Percentiles rank a stretch among this genome's conserved stretches.
Evolutionary conservation across 495 filamentous ascomycete genomes (phyloP).

Genomic region (Hyaloscypha hepaticicola): DNA sequence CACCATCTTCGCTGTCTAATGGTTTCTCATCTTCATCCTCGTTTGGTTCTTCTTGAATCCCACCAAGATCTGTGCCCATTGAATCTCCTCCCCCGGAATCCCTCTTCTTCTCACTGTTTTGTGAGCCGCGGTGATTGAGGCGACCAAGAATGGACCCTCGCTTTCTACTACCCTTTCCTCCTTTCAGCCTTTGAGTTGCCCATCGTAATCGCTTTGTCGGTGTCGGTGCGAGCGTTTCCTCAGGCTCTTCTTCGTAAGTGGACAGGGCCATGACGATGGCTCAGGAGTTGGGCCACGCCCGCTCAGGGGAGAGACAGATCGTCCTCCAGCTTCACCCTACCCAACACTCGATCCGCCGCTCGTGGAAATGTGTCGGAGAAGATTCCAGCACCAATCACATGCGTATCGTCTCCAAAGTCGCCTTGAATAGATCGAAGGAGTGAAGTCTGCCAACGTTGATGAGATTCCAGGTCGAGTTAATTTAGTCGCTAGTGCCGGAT

Average conservation of each 20-base stretch:
- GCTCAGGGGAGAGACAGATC: conserved; percentile 17
- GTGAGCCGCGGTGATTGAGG: conserved; percentile 58
- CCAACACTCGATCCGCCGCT: conserved; percentile 6
- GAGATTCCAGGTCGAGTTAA: background rate
- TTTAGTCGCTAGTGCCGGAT: conserved; percentile 13
- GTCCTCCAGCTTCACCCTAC: conserved; percentile 24
- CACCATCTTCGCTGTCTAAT: conserved; percentile 35
- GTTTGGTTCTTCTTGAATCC: conserved; percentile 43
- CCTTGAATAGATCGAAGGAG: background rate
- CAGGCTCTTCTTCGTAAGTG: conserved; percentile 30
- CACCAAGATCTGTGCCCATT: conserved; percentile 39
- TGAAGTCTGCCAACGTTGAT: background rate
- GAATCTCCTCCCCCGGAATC: conserved; percentile 49
- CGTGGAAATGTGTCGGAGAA: background rate
- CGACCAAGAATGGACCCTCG: conserved; percentile 81
- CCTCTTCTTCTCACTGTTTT: conserved; percentile 67
- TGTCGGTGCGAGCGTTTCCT: conserved; percentile 32
- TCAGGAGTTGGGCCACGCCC: conserved; percentile 21
- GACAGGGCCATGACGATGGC: conserved; percentile 24
- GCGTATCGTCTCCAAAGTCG: background rate
- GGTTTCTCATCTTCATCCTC: conserved; percentile 39
- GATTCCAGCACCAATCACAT: background rate
- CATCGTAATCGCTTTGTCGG: conserved; percentile 66
- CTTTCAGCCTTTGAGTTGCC: conserved; percentile 83
- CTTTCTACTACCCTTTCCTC: conserved; percentile 72